Conservation (phyloP, 805 yeast genomes). For the Saturnispora dispora region DNA sequence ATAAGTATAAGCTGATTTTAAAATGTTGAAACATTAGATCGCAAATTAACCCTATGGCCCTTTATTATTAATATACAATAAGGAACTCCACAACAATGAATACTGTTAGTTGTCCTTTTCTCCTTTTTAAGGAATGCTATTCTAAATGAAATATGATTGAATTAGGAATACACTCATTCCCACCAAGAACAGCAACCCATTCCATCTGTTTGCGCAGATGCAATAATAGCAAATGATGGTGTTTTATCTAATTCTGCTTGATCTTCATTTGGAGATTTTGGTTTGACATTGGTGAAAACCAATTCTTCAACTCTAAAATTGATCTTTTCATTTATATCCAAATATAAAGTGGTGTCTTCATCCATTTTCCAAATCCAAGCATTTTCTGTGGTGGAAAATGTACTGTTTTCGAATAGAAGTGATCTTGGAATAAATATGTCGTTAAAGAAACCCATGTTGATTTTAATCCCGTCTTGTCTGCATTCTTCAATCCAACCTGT, state of each 20-base stretch:
- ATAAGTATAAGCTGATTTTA: neutral
- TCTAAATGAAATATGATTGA: neutral
- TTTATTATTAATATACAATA: neutral
- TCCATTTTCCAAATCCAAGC: conserved; percentile 91
- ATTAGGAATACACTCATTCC: conserved; percentile 39
- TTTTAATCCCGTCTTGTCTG: conserved; percentile 77
- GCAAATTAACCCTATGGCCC: neutral
- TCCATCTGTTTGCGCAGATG: conserved; percentile 91
- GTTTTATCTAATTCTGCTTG: conserved; percentile 30
- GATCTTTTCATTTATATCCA: conserved; percentile 87
- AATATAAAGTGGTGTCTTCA: conserved; percentile 64
- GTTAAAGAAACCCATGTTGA: conserved; percentile 79
- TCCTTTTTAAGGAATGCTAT: neutral
- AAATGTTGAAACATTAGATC: too few species aligned
- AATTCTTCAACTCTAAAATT: conserved; percentile 89
- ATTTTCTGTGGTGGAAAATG: conserved; percentile 51
- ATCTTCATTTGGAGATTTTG: conserved; percentile 46
- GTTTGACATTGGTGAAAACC: conserved; percentile 74
- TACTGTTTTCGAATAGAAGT: conserved; percentile 56
- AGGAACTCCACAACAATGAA: neutral
- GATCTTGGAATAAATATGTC: conserved; percentile 84
- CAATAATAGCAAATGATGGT: conserved; percentile 80
- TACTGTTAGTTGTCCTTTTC: neutral
- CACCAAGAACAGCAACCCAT: conserved; percentile 98
- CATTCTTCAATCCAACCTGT: conserved; percentile 92